Conservation (phyloP, 116 monocot genomes). For the Iris pallida region DNA sequence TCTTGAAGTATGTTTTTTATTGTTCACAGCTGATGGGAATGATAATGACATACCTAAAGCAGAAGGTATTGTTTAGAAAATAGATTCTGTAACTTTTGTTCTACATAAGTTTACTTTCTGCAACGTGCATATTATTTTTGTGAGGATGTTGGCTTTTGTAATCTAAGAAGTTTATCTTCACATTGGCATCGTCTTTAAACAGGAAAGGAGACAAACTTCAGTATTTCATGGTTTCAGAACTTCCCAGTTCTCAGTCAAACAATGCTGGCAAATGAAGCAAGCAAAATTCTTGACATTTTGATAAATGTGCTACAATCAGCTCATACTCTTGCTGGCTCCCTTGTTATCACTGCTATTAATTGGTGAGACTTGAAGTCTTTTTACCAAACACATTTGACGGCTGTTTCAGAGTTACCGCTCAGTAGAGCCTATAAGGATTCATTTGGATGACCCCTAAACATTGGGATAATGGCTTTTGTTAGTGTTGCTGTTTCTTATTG, state of each 20-base stretch:
- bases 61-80: conserved; percentile 34
- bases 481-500: too few species aligned
- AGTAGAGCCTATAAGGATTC: too few species aligned
- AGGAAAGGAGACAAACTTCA: conserved; percentile 45
- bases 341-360: conserved; percentile 53
- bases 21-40: conserved; percentile 48
- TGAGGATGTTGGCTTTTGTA: not conserved
- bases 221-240: conserved; percentile 34
- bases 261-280: conserved; percentile 45
- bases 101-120: not conserved
- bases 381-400: not conserved
- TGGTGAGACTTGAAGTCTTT: conserved; percentile 32
- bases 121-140: conserved; percentile 9
- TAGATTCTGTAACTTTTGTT: not conserved
- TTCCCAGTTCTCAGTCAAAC: conserved; percentile 51
- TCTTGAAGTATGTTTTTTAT: conserved; percentile 58
- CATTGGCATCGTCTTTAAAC: conserved; percentile 17
- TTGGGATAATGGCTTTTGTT: too few species aligned
- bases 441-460: too few species aligned
- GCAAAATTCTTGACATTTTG: conserved; percentile 48
- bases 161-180: conserved; percentile 10
- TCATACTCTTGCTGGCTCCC: conserved; percentile 35
- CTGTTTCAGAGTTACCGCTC: too few species aligned
- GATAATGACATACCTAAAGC: conserved; percentile 21
- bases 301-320: conserved; percentile 60